Evolutionary conservation across 495 filamentous ascomycete genomes (phyloP).

Genomic region (Cetradonia linearis): DNA sequence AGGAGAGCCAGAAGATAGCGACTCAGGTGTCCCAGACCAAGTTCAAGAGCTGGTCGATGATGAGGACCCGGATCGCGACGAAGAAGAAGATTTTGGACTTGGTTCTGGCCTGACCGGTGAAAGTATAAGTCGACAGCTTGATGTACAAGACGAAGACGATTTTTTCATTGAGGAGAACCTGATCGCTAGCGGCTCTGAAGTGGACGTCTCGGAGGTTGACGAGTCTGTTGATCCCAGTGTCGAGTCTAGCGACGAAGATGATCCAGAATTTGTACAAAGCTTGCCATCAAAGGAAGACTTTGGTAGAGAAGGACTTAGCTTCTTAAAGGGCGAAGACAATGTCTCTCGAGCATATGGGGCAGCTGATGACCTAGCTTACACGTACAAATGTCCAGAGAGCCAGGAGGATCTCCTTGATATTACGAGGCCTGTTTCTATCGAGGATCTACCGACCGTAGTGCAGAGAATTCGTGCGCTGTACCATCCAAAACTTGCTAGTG

Average conservation of each 20-base stretch:
- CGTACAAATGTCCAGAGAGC: slow-evolving; percentile 70
- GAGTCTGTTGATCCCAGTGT: slow-evolving; percentile 45
- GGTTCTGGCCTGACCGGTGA: slow-evolving; percentile 25
- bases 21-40: slow-evolving; percentile 37
- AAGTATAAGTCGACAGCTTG: slow-evolving; percentile 33
- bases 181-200: slow-evolving; percentile 55
- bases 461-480: slow-evolving; percentile 81
- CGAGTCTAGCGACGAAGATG: slow-evolving; percentile 44
- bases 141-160: slow-evolving; percentile 82
- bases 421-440: slow-evolving; percentile 44
- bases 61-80: slow-evolving; percentile 38
- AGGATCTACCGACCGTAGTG: slow-evolving; percentile 67
- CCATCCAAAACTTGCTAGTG: slow-evolving; percentile 71
- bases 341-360: slow-evolving; percentile 23
- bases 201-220: slow-evolving; percentile 37
- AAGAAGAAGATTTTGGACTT: slow-evolving; percentile 49
- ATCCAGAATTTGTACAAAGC: slow-evolving; percentile 55
- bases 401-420: slow-evolving; percentile 63
- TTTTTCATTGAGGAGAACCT: slow-evolving; percentile 84
- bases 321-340: slow-evolving; percentile 23
- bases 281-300: slow-evolving; percentile 45
- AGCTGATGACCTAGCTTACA: slow-evolving; percentile 57
- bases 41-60: slow-evolving; percentile 34
- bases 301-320: slow-evolving; percentile 30
- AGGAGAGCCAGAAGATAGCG: slow-evolving; percentile 47